Percentiles rank a stretch among this genome's conserved stretches.
These are phyloP conservation scores for Tuber borchii DNA, from an alignment of 495 filamentous ascomycete genomes.

Conservation along the genomic window DNA sequence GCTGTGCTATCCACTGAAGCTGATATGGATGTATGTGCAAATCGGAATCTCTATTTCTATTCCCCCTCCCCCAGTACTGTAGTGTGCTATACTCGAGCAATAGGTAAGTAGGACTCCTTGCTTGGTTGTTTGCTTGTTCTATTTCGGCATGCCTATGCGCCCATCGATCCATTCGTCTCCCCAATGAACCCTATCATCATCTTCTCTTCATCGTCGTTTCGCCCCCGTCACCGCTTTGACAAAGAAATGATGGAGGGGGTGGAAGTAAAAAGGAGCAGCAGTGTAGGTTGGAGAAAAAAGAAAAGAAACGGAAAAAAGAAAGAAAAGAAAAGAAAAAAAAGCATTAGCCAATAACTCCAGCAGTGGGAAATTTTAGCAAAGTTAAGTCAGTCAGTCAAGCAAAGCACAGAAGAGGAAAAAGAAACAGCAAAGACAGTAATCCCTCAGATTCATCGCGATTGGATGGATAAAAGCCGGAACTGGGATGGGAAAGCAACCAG, in stretches of 20 bases:
- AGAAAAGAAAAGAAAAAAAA: background rate
- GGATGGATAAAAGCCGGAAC: constrained; percentile 2
- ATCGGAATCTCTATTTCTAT: background rate
- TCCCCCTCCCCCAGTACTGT: background rate
- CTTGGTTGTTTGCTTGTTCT: background rate
- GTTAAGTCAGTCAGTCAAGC: background rate
- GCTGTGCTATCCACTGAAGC: background rate
- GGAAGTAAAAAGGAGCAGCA: background rate
- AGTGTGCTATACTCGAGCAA: constrained; percentile 3
- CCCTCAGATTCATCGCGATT: constrained; percentile 1
- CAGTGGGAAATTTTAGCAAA: background rate
- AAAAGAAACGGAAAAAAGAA: background rate
- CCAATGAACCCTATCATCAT: background rate
- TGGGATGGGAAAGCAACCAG: background rate
- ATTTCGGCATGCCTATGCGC: background rate
- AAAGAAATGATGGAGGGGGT: background rate
- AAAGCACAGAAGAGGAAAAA: constrained; percentile 2
- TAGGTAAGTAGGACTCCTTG: constrained; percentile 8
- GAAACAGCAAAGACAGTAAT: constrained; percentile 8
- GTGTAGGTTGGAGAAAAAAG: background rate
- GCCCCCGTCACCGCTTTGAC: background rate
- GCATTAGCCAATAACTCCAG: constrained; percentile 6
- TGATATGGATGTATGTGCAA: background rate
- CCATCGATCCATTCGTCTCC: background rate
- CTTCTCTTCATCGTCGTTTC: background rate